Conservation (phyloP, 768 basidiomycete genomes). For the Mycena metata region DNA sequence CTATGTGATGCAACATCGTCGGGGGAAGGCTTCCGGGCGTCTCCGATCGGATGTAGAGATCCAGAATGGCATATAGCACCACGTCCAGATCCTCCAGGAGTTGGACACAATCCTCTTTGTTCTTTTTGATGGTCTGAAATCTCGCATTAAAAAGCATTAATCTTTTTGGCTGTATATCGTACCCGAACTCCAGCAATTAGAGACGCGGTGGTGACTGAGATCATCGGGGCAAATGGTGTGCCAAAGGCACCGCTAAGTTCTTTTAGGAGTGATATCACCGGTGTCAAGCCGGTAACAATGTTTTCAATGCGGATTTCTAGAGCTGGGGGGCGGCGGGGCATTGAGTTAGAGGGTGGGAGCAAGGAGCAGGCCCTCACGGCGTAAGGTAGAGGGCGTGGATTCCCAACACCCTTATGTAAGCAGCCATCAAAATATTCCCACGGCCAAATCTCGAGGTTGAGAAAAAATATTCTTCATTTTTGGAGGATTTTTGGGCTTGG, state of each 20-base stretch:
- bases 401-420: too few species aligned
- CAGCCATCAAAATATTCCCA: too few species aligned
- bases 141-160: not conserved
- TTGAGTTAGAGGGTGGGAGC: too few species aligned
- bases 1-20: not conserved
- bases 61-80: not conserved
- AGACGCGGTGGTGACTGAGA: not conserved
- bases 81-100: not conserved
- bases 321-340: not conserved
- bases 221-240: not conserved
- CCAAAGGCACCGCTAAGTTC: not conserved
- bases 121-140: not conserved
- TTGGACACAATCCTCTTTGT: not conserved
- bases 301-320: not conserved
- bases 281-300: not conserved
- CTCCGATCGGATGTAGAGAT: not conserved
- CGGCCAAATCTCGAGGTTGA: too few species aligned
- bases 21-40: not conserved
- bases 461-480: too few species aligned
- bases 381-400: too few species aligned
- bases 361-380: too few species aligned
- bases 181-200: not conserved
- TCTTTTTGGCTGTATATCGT: not conserved
- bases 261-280: not conserved
- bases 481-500: too few species aligned